Percentiles rank a stretch among this genome's conserved stretches.
Conservation (phyloP, 1,284 basidiomycete genomes). For the Ganoderma boninense region DNA sequence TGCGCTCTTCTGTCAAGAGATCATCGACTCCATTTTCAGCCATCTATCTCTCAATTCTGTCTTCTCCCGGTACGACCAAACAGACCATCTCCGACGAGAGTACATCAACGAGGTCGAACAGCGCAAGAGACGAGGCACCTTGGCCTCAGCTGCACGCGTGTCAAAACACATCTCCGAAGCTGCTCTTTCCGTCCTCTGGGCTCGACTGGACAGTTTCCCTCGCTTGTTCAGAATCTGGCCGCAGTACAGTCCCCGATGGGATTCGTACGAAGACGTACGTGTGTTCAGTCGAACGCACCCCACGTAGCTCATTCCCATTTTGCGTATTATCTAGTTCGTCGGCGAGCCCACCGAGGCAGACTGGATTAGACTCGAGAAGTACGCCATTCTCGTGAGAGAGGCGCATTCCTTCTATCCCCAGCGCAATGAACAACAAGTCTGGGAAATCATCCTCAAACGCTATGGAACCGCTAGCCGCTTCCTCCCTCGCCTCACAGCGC, state of each 20-base stretch:
- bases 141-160: background rate
- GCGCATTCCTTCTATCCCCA: too few relatives aligned
- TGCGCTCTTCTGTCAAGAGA: background rate
- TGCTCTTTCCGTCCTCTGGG: background rate
- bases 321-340: background rate
- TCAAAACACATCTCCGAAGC: background rate
- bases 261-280: background rate
- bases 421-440: background rate
- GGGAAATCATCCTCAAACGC: background rate
- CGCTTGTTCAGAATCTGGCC: background rate
- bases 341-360: background rate
- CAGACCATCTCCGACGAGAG: background rate
- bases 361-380: background rate
- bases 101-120: background rate
- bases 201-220: background rate
- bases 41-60: background rate
- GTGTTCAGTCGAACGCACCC: background rate
- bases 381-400: background rate
- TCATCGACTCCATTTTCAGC: background rate
- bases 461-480: background rate
- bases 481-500: background rate
- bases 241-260: background rate
- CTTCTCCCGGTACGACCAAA: background rate
- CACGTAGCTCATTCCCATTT: background rate
- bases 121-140: background rate